A percentile compares a stretch with the other conserved stretches of the same genome.
Evolutionary conservation across 148 eudicot genomes (phyloP).

Genomic region (Nepenthes mirabilis): DNA sequence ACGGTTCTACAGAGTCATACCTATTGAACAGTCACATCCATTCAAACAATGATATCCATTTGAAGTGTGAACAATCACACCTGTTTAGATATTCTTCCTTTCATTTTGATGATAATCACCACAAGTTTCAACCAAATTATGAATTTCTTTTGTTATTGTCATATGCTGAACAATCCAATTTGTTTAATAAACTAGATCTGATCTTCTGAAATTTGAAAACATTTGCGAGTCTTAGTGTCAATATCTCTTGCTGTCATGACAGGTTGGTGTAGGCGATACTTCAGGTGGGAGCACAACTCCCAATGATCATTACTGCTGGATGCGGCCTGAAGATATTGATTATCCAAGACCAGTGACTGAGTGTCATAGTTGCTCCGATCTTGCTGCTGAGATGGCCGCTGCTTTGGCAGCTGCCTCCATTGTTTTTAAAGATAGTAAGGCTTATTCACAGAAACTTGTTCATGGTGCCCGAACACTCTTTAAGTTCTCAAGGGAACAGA

Average conservation of each 20-base stretch:
- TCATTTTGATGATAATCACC: too few relatives aligned
- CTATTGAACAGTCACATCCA: too few relatives aligned
- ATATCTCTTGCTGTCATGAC: conserved; percentile 5
- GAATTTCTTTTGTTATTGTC: too few relatives aligned
- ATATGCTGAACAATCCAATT: too few relatives aligned
- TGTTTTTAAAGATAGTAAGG: conserved; percentile 82
- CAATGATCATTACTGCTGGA: conserved; percentile 92
- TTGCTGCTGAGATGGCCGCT: conserved; percentile 91
- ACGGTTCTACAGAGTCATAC: too few relatives aligned
- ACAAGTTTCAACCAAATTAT: too few relatives aligned
- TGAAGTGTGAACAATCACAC: too few relatives aligned
- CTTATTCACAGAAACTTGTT: conserved; percentile 77
- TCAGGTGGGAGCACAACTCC: conserved; percentile 51
- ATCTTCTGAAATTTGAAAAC: too few relatives aligned
- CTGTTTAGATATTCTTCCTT: too few relatives aligned
- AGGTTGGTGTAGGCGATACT: conserved; percentile 80
- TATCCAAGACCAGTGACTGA: conserved; percentile 45
- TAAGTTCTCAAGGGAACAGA: conserved; percentile 52
- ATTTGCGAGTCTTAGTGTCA: too few relatives aligned
- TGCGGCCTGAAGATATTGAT: conserved; percentile 85
- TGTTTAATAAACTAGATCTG: too few relatives aligned
- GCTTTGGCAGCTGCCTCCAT: conserved; percentile 85
- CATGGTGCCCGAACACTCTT: conserved; percentile 73
- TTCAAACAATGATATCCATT: too few relatives aligned
- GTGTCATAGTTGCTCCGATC: conserved; percentile 67